Evolutionary conservation across 805 yeast genomes (phyloP), one percentile per base, ranked within the genome.

Genomic region (Ogataea ganodermae): DNA sequence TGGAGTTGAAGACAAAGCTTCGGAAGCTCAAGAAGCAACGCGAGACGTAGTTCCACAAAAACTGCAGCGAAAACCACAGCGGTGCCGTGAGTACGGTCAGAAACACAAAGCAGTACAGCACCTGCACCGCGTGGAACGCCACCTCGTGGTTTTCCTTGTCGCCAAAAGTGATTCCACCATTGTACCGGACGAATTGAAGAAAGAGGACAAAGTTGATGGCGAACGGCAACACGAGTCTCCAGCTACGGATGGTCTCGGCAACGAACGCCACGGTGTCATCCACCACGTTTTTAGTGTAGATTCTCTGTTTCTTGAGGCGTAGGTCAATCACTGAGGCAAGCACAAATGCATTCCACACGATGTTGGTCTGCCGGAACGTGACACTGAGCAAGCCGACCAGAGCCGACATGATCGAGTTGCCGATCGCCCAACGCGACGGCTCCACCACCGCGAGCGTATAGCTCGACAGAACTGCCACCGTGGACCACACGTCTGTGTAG

Each of bases 401-500:
- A 0, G 85, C 84, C 48, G 89, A 73, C 1, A 72, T 26, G 6
- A 50, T 44, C 7, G 72, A 53, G 17, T 67, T 63, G 2, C 50
- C 35, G 6, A 52, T 20, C 17, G 48, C 48, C 17, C 47, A 56
- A 13, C 55, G 40, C 20, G 59, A 44, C 6, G 65, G 54, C 22
- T 51, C 52, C n/a, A 17, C 63, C 14, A 78, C 58, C 3, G 73
- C 82, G 28, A 76, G 59, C 5, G 81, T 72, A 27, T 83, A 70
- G 2, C 86, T 74, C 2, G 74, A 71, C 10, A 88, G 50, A 6
- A 91, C 76, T 23, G 88, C 69, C 1, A 87, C 75, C 0, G 94
- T 79, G 0, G 97, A 80, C 98, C 97, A 91, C 1, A 90, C 84
- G 61, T 94, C 99, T 0, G 99, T 94, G 67, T 94, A 94, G 68